phyloP scores from a whole-genome alignment of 2,329 filamentous ascomycete genomes.

The Apiospora phragmitis region DNA sequence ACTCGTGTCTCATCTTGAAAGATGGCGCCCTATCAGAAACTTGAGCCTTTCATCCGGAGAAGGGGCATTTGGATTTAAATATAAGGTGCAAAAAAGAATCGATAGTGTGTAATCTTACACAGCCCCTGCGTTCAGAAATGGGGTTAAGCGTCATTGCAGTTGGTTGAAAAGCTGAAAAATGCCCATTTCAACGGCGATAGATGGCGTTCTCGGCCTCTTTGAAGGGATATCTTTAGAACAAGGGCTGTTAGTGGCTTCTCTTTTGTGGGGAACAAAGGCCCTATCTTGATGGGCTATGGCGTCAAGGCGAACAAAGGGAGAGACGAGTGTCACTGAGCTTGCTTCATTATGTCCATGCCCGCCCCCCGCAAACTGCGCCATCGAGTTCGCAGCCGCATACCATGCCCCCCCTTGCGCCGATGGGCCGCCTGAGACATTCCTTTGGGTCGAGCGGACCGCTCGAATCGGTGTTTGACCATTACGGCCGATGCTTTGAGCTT shows the following conservation, averaged over 20 bases:
- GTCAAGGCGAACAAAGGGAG: background rate
- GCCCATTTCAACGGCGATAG: background rate
- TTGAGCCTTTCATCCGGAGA: background rate
- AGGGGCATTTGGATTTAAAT: background rate
- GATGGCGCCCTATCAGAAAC: background rate
- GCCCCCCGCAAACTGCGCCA: background rate
- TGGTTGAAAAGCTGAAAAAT: background rate
- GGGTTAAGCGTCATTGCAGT: background rate
- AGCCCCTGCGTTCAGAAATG: background rate
- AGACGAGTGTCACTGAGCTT: background rate
- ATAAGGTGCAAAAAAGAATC: background rate
- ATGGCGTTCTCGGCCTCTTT: conserved; percentile 1
- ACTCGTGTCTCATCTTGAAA: background rate
- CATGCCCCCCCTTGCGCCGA: background rate
- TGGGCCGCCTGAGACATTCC: background rate
- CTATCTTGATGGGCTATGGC: background rate
- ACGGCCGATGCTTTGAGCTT: background rate
- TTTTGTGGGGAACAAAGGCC: background rate
- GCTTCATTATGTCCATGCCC: background rate
- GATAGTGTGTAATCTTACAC: background rate
- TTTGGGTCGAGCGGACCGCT: background rate
- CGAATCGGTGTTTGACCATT: background rate
- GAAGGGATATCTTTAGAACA: conserved; percentile 6
- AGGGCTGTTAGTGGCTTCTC: background rate
- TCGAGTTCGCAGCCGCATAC: background rate